Evolutionary conservation across 257 asterid species (phyloP).

Genomic region (Knoxia roxburghii): DNA sequence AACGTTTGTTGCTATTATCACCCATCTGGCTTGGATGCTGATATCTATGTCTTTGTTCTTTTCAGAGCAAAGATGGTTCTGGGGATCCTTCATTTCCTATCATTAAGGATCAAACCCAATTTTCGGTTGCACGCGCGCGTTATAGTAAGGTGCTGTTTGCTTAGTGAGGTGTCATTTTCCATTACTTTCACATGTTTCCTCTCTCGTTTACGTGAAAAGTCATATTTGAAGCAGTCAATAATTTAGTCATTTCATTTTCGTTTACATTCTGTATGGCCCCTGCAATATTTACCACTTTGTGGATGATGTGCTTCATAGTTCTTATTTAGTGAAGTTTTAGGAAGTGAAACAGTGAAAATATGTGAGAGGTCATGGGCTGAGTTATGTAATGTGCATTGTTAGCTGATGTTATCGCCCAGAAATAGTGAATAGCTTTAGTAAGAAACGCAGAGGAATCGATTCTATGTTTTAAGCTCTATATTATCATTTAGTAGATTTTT

Average conservation of each 20-base stretch:
- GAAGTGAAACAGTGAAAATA: not conserved
- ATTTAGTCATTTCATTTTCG: not conserved
- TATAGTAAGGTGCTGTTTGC: slow-evolving; percentile 70
- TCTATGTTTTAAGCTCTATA: not conserved
- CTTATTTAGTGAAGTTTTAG: not conserved
- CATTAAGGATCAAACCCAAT: slow-evolving; percentile 89
- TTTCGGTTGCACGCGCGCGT: slow-evolving; percentile 93
- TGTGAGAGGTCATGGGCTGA: not conserved
- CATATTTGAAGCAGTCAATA: not conserved
- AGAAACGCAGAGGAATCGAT: not conserved
- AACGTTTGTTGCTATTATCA: not conserved
- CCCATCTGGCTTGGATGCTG: not conserved
- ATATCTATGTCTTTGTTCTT: slow-evolving; percentile 8
- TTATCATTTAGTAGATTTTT: not conserved
- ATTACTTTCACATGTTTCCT: not conserved
- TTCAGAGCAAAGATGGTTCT: slow-evolving; percentile 88
- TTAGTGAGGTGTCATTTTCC: not conserved
- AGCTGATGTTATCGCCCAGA: not conserved
- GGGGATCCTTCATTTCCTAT: slow-evolving; percentile 93
- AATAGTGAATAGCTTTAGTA: not conserved
- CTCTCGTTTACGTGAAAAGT: not conserved
- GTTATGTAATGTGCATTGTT: not conserved
- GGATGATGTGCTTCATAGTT: not conserved
- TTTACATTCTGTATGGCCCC: not conserved
- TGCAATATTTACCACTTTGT: not conserved